phyloP scores from a whole-genome alignment of 306 rosid genomes.

The Cicer judaicum region DNA sequence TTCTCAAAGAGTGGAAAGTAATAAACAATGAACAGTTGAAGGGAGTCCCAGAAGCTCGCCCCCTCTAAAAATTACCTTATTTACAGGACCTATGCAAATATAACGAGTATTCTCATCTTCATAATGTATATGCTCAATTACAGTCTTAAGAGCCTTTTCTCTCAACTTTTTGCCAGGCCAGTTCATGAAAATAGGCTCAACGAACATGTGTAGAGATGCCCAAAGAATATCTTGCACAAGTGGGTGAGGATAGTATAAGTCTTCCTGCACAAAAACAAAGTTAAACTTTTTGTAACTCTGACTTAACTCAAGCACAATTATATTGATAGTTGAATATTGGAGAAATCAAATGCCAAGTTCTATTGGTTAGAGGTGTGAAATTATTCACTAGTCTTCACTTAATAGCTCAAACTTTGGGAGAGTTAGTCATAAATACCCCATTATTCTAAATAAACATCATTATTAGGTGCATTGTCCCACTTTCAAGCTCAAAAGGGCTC shows the following conservation, averaged over 20 bases:
- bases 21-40: constrained; percentile 25
- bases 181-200: constrained; percentile 77
- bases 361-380: constrained; percentile 35
- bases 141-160: constrained; percentile 67
- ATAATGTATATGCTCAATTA: constrained; percentile 82
- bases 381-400: neutral
- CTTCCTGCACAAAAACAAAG: constrained; percentile 69
- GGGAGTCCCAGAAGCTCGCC: constrained; percentile 9
- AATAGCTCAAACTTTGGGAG: constrained; percentile 17
- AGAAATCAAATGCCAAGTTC: constrained; percentile 32
- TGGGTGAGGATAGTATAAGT: constrained; percentile 91
- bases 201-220: constrained; percentile 70
- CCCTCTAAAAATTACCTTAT: constrained; percentile 67
- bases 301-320: constrained; percentile 39
- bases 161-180: constrained; percentile 92
- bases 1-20: constrained; percentile 38
- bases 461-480: constrained; percentile 12
- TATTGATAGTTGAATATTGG: constrained; percentile 30
- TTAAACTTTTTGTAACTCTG: constrained; percentile 30
- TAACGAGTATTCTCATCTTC: constrained; percentile 97
- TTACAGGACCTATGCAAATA: constrained; percentile 93
- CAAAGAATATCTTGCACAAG: constrained; percentile 85
- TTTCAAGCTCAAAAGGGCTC: constrained; percentile 25
- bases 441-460: constrained; percentile 24
- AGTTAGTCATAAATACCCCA: neutral